phyloP scores from a whole-genome alignment of 345 rosid species.

The Sonneratia caseolaris region DNA sequence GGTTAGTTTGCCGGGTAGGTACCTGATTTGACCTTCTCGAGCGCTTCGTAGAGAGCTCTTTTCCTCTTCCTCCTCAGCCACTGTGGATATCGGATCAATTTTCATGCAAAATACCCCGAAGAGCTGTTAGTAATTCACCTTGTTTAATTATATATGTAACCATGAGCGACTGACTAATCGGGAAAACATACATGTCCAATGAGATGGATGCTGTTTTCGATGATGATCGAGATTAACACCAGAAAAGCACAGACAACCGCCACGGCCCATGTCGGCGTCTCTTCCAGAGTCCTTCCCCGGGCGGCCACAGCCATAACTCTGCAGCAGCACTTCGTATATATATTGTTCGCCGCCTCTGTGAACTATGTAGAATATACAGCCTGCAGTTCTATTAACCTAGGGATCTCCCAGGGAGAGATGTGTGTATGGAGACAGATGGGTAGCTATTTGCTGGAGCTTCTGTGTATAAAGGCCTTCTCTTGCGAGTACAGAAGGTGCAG shows the following conservation, averaged over 20 bases:
- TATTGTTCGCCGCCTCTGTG: neutral
- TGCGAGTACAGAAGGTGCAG: neutral
- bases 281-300: slow-evolving; percentile 16
- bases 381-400: neutral
- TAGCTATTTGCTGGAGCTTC: neutral
- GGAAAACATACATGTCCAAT: slow-evolving; percentile 16
- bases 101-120: neutral
- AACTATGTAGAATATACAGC: neutral
- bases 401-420: neutral
- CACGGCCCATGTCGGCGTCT: slow-evolving; percentile 43
- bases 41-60: slow-evolving; percentile 14
- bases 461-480: too few species aligned
- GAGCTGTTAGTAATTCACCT: neutral
- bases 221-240: slow-evolving; percentile 25
- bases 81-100: neutral
- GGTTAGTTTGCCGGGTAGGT: neutral
- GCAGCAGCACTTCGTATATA: too few species aligned
- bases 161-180: neutral
- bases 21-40: slow-evolving; percentile 20
- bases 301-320: neutral
- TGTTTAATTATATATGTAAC: neutral
- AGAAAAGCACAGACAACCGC: slow-evolving; percentile 31
- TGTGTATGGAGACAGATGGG: neutral
- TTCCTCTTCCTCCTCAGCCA: slow-evolving; percentile 16
- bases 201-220: slow-evolving; percentile 25